Evolutionary conservation across 805 yeast species (phyloP).

Genomic region (Candida railenensis): DNA sequence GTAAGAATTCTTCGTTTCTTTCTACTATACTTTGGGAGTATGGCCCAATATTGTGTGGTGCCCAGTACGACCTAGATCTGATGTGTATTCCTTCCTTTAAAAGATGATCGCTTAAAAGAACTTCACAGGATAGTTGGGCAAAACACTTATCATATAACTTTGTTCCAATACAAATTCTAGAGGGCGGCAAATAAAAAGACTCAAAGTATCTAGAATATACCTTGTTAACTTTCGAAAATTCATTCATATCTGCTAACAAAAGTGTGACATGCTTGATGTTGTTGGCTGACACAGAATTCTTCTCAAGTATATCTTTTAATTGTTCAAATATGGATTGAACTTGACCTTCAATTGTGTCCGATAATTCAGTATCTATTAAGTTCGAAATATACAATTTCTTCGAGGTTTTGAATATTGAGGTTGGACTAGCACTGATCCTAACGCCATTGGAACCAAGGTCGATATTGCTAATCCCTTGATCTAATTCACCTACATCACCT

Average conservation of each 20-base stretch:
- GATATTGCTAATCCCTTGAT: too few relatives aligned
- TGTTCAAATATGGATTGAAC: conserved; percentile 47
- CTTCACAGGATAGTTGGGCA: conserved; percentile 63
- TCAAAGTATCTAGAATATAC: conserved; percentile 58
- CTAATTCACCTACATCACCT: neutral
- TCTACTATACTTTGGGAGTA: conserved; percentile 81
- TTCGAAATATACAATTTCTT: conserved; percentile 29
- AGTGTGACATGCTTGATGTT: conserved; percentile 62
- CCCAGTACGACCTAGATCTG: conserved; percentile 95
- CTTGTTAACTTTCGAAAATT: conserved; percentile 60
- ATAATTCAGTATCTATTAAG: conserved; percentile 11
- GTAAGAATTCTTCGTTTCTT: conserved; percentile 31
- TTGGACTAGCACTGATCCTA: too few relatives aligned
- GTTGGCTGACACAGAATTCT: conserved; percentile 32
- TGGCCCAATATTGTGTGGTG: conserved; percentile 97
- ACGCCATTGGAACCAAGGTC: too few relatives aligned
- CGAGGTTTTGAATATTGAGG: conserved; percentile 8
- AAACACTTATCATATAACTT: conserved; percentile 33
- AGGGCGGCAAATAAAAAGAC: conserved; percentile 70
- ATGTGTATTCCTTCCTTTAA: conserved; percentile 77
- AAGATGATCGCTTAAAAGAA: conserved; percentile 21
- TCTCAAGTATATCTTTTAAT: conserved; percentile 32
- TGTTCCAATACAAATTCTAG: conserved; percentile 82
- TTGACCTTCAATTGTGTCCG: conserved; percentile 33
- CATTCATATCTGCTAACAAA: conserved; percentile 59